Percentiles rank a stretch among this genome's conserved stretches.
Conservation (phyloP, 768 basidiomycete species). For the Rhizopogon sp. region DNA sequence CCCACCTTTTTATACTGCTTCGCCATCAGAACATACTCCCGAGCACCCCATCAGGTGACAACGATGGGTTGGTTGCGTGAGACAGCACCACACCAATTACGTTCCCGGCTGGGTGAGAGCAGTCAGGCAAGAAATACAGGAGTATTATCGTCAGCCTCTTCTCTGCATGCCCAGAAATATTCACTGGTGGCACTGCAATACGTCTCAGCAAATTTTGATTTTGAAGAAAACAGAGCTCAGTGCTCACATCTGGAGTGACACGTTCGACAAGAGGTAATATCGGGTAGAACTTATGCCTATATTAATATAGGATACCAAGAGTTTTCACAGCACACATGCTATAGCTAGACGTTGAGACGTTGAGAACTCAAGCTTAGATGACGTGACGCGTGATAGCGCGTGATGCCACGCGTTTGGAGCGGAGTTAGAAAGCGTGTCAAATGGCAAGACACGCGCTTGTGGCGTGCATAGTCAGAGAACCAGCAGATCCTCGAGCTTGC, state of each 20-base stretch:
- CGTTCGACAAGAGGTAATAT: no score
- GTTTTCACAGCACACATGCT: no score
- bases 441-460: slow-evolving; percentile 20
- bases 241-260: slow-evolving; percentile 55
- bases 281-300: no score
- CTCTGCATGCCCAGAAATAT: slow-evolving; percentile 70
- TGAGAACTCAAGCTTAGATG: no score
- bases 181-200: slow-evolving; percentile 52
- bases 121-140: slow-evolving; percentile 10
- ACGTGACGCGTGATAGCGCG: not conserved
- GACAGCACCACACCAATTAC: slow-evolving; percentile 44
- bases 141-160: slow-evolving; percentile 43
- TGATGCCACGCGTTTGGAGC: slow-evolving; percentile 5
- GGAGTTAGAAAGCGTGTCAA: slow-evolving; percentile 16
- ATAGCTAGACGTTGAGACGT: no score
- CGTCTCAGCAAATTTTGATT: not conserved
- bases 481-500: not conserved
- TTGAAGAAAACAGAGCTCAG: not conserved
- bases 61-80: slow-evolving; percentile 52
- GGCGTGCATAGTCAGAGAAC: slow-evolving; percentile 9
- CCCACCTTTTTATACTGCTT: slow-evolving; percentile 59
- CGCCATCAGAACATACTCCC: slow-evolving; percentile 68
- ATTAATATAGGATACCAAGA: no score
- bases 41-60: slow-evolving; percentile 54
- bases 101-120: slow-evolving; percentile 20